Evolutionary conservation across 2,329 filamentous ascomycete genomes (phyloP), one percentile per base, ranked within the genome.

Genomic region (Proliferodiscus dingleyae): DNA sequence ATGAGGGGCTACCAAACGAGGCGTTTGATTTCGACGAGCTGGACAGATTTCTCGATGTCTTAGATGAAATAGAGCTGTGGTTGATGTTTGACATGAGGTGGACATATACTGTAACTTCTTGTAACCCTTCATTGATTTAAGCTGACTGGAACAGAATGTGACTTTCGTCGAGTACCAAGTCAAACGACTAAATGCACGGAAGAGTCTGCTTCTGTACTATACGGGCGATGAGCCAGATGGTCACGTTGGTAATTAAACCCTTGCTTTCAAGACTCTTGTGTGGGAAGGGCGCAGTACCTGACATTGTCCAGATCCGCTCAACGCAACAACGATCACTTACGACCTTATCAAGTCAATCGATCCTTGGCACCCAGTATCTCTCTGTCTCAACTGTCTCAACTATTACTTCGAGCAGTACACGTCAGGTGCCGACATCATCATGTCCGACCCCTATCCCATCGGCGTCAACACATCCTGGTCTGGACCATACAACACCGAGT

Each of bases 161-260:
- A 62, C 60, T 11, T 58, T 56, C 2, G 63, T 73, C 3, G 51
- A 54, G 5, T 55, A 61, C 11, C 63, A 64, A 41, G 59, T 64
- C 11, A 47, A 57, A 9, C 26, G 33, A 36, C 16, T 49, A 4
- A 49, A 45, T 16, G 24, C 32, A 18, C 37, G 43, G 4, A 45
- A 45, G 24, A 49, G 37, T 19, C 43, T 47, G 45, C 40, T 47
- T 6, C 21, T 81, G 24, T 54, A 75, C 5, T 63, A 80, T n/a
- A 80, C 79, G 67, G 63, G 65, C 13, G 73, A 77, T 52, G 74
- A 77, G 49, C 69, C 72, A 8, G 74, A 77, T 55, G 60, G 60
- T 4, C 55, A 54, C 53, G 41, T 44, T 22, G 33, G 39, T 33
- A 41, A 22, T 16, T 32, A n/a, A n/a, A 10, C 11, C 10, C 16